Evolutionary conservation across 768 basidiomycete genomes (phyloP).

Genomic region (Hortiboletus campestris): DNA sequence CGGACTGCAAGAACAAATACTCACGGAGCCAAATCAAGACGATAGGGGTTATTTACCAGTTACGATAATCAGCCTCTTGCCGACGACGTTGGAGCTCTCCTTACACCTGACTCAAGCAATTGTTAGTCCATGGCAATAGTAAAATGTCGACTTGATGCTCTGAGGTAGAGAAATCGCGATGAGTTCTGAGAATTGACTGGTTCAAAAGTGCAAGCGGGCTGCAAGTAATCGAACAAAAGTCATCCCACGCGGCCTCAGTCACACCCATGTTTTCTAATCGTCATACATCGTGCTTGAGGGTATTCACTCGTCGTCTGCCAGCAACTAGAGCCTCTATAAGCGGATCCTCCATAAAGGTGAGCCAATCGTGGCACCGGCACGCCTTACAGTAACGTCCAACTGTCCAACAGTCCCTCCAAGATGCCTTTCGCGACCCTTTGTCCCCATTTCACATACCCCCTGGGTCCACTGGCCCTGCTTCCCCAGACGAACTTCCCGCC

Average conservation of each 20-base stretch:
- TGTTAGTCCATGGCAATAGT: no score
- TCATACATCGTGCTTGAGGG: not conserved
- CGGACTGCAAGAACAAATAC: not conserved
- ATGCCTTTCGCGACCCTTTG: conserved; percentile 58
- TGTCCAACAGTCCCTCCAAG: conserved; percentile 52
- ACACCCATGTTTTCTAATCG: conserved; percentile 8
- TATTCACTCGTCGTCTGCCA: not conserved
- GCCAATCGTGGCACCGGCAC: not conserved
- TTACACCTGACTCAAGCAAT: no score
- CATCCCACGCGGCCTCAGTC: no score
- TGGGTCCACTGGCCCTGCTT: conserved; percentile 57
- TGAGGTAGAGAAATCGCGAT: no score
- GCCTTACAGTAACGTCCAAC: not conserved
- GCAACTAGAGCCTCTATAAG: conserved; percentile 12
- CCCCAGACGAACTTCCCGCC: conserved; percentile 45
- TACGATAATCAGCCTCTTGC: not conserved
- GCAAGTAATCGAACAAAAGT: no score
- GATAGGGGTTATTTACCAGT: not conserved
- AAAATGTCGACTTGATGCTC: no score
- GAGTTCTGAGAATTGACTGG: no score
- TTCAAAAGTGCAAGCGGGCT: no score
- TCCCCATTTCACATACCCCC: conserved; percentile 67
- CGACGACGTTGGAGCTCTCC: no score
- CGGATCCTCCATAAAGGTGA: conserved; percentile 29
- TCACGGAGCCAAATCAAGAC: no score